Percentiles rank a stretch among this genome's conserved stretches.
Conservation (phyloP, 306 rosid species). For the Rubus idaeus region DNA sequence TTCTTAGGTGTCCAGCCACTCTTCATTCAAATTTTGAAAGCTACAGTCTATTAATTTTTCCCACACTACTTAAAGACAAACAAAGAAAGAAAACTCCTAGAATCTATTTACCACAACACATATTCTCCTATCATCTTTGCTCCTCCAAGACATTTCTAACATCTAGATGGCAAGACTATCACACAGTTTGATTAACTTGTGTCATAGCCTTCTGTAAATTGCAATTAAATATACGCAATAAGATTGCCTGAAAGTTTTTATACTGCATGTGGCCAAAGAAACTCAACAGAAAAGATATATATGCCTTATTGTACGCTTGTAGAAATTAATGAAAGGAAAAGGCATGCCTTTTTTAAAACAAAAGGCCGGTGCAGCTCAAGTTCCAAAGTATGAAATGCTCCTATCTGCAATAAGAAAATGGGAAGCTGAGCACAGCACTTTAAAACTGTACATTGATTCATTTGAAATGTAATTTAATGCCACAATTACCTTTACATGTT, state of each 20-base stretch:
- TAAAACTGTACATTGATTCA: neutral
- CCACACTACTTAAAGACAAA: neutral
- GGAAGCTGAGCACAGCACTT: slow-evolving; percentile 20
- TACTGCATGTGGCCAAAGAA: neutral
- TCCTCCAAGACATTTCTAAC: neutral
- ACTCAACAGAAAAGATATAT: neutral
- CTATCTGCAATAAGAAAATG: slow-evolving; percentile 55
- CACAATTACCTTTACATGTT: slow-evolving; percentile 75
- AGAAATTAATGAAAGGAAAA: slow-evolving; percentile 7
- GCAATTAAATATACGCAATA: neutral
- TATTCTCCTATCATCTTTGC: neutral
- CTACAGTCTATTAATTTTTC: neutral
- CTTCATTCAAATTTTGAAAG: neutral
- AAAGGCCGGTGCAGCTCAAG: slow-evolving; percentile 93
- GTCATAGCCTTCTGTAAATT: neutral
- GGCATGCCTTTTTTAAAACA: slow-evolving; percentile 78
- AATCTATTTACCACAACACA: neutral
- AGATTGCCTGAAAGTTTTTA: neutral
- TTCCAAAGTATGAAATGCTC: slow-evolving; percentile 93
- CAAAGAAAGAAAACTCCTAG: neutral
- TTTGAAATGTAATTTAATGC: slow-evolving; percentile 7
- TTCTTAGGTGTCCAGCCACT: neutral
- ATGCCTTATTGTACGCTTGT: neutral
- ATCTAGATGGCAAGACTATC: neutral
- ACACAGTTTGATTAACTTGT: neutral